Base-by-base conservation (phyloP, 192 early-diverging fungal genomes). In the Coemansia sp. region DNA sequence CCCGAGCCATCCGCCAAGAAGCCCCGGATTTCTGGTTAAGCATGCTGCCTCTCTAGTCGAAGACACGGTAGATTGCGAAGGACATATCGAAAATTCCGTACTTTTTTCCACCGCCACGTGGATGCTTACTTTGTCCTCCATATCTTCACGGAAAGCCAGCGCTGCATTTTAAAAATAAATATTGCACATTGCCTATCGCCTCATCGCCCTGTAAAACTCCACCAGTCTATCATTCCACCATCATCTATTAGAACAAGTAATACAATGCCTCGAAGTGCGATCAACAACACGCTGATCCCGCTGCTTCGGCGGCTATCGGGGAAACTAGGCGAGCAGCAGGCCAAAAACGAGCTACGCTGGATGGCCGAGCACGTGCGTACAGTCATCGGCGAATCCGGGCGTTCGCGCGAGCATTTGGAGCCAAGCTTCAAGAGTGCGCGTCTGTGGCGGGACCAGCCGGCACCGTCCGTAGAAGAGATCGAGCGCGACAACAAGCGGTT, bases 401-500 rank as follows among this genome's bases (percentile, higher is more conserved):
- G n/a, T n/a, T n/a, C n/a, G n/a, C n/a, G n/a, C n/a, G n/a, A n/a
- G n/a, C n/a, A n/a, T n/a, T n/a, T 5, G 31, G 16, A 22, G 19
- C 58, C n/a, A n/a, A n/a, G 0, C 57, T 50, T 22, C 32, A 8
- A 22, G 40, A 38, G 14, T 5, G 75, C 75, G n/a, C 46, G 69
- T 8, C 54, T 78, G 14, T 78, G 75, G 75, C 64, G 75, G 3
- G 59, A 71, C 49, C 75, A 78, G 42, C 62, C 69, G 1, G 75
- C 69, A 18, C 54, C 38, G 2, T 69, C 62, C 2, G 30, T 50
- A 0, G 62, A 38, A 4, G 74, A 77, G 30, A 43, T 67, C 4
- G 68, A 71, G 54, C 56, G 28, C 1, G 65, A 60, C 22, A 46
- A 31, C 21, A 23, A 47, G 42, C 61, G 69, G 21, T 50, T 78